Conservation (phyloP, 2,329 filamentous ascomycete species). For the Aspergillus novofumigatus region DNA sequence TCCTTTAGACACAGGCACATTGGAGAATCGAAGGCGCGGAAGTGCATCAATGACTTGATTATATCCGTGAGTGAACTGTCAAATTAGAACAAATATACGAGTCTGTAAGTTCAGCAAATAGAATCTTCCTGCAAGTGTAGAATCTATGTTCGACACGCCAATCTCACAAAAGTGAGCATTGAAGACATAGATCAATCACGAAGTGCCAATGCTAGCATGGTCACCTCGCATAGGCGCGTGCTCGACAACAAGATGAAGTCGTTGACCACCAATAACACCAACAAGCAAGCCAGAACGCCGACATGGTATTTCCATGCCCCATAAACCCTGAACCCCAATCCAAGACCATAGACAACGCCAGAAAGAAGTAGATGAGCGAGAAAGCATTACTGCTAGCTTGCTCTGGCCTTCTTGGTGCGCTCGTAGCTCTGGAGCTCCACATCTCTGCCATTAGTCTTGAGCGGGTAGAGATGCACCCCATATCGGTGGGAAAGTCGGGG, state of each 20-base stretch:
- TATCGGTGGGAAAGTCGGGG: constrained; percentile 41
- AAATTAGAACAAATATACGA: not conserved
- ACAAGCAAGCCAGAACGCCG: not conserved
- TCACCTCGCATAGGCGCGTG: not conserved
- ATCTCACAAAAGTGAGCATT: not conserved
- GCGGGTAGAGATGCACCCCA: constrained; percentile 42
- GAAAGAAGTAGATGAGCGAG: not conserved
- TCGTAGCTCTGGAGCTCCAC: constrained; percentile 1
- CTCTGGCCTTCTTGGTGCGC: constrained; percentile 3
- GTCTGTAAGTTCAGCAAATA: no score
- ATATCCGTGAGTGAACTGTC: not conserved
- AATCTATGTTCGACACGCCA: not conserved
- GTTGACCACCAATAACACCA: not conserved
- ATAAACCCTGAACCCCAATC: not conserved
- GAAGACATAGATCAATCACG: not conserved
- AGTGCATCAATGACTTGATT: not conserved
- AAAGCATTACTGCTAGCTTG: not conserved
- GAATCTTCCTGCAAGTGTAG: not conserved
- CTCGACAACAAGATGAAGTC: not conserved
- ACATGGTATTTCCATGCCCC: not conserved
- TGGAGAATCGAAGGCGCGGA: no score
- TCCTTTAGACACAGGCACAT: no score
- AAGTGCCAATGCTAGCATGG: not conserved
- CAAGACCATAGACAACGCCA: not conserved
- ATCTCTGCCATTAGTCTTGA: constrained; percentile 3